A percentile compares a stretch with the other conserved stretches of the same genome.
Evolutionary conservation across 352 stramenopile species (phyloP).

Genomic region (Phytophthora multivora): DNA sequence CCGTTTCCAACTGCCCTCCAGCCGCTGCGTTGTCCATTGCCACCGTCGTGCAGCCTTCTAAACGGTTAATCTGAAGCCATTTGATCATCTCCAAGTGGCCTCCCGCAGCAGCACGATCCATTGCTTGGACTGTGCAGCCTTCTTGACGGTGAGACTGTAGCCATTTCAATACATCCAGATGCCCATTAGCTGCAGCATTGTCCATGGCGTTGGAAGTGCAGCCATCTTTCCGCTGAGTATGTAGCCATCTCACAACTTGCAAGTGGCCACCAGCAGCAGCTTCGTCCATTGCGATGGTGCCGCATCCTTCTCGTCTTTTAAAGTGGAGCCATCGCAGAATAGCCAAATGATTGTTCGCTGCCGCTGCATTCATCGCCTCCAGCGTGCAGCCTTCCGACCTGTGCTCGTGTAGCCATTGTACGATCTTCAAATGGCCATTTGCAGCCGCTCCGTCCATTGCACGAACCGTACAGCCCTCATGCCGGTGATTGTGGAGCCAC

Average conservation of each 20-base stretch:
- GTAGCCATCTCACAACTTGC: constrained; percentile 32
- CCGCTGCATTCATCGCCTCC: constrained; percentile 30
- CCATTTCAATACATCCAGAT: constrained; percentile 37
- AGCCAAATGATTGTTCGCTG: constrained; percentile 25
- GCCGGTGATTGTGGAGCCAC: constrained; percentile 38
- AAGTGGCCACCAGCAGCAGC: constrained; percentile 27
- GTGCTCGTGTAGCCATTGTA: constrained; percentile 38
- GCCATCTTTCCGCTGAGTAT: constrained; percentile 24
- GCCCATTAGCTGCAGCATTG: constrained; percentile 35
- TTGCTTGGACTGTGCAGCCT: constrained; percentile 31
- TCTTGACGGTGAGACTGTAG: constrained; percentile 33
- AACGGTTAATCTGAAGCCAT: constrained; percentile 31
- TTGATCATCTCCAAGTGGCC: constrained; percentile 30
- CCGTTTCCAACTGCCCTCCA: constrained; percentile 27
- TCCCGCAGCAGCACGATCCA: constrained; percentile 28
- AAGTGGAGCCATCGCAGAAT: constrained; percentile 28
- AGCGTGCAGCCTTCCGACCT: constrained; percentile 25
- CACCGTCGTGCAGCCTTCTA: constrained; percentile 28
- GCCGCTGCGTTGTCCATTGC: constrained; percentile 37
- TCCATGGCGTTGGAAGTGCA: constrained; percentile 39
- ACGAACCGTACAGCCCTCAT: constrained; percentile 32
- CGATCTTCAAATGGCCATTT: constrained; percentile 31
- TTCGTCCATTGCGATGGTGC: constrained; percentile 27
- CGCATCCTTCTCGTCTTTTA: constrained; percentile 30
- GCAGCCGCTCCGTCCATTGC: constrained; percentile 35